Percentiles rank a stretch among this genome's conserved stretches.
These are phyloP conservation scores for Bromus sterilis DNA, from an alignment of 176 grass and related monocot species.

Conservation along the genomic window DNA sequence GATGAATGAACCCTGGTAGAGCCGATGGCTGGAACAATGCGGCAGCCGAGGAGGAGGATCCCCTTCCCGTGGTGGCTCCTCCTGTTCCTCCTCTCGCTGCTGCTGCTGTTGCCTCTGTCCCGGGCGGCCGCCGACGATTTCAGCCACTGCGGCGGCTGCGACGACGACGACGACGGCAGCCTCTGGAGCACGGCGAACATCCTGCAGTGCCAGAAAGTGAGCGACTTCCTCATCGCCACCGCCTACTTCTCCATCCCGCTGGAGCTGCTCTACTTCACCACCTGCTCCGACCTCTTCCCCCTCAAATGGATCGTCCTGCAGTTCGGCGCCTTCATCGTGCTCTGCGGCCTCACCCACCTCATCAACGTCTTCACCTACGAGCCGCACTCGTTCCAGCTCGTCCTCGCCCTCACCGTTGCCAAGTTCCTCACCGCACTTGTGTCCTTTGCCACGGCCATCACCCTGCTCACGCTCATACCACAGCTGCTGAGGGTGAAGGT, in stretches of 20 bases:
- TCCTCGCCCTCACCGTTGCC: constrained; percentile 59
- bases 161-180: constrained; percentile 15
- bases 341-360: constrained; percentile 70
- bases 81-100: constrained; percentile 29
- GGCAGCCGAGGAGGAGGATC: constrained; percentile 22
- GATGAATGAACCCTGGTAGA: constrained; percentile 32
- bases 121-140: constrained; percentile 14
- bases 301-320: constrained; percentile 81
- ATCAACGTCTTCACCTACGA: constrained; percentile 66
- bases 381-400: constrained; percentile 57
- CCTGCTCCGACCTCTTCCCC: constrained; percentile 66
- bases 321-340: constrained; percentile 73
- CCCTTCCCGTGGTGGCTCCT: constrained; percentile 12
- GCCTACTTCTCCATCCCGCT: constrained; percentile 92
- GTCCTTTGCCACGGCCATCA: constrained; percentile 60
- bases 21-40: constrained; percentile 48
- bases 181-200: constrained; percentile 50
- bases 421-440: constrained; percentile 82
- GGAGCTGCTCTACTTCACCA: constrained; percentile 72
- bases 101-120: not conserved
- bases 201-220: constrained; percentile 61
- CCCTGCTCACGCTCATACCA: constrained; percentile 68
- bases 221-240: constrained; percentile 71
- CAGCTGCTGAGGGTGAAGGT: constrained; percentile 82
- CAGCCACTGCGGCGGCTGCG: constrained; percentile 41